These are phyloP conservation scores for Tarenaya hassleriana DNA, from an alignment of 345 rosid genomes.

Conservation along the genomic window DNA sequence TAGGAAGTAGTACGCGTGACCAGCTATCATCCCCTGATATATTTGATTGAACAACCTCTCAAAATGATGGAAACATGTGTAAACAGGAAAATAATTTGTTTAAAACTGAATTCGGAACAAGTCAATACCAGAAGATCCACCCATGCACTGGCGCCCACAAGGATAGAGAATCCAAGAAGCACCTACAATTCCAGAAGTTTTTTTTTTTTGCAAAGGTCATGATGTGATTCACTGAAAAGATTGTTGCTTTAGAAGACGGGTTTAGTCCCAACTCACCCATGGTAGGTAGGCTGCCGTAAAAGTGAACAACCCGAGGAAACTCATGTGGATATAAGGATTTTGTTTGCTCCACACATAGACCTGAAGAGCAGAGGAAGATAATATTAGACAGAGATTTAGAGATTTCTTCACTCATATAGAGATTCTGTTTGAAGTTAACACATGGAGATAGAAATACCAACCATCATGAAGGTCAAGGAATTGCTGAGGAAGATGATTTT, in stretches of 20 bases:
- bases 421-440: background rate
- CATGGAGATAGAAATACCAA: constrained; percentile 24
- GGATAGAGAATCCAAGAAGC: constrained; percentile 89
- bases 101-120: background rate
- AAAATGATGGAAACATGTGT: background rate
- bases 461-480: constrained; percentile 99
- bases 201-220: background rate
- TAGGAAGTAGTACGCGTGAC: constrained; percentile 96
- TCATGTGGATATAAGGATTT: constrained; percentile 96
- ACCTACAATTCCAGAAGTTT: constrained; percentile 46
- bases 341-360: constrained; percentile 99
- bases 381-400: background rate
- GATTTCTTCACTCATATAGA: background rate
- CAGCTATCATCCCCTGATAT: constrained; percentile 99
- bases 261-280: constrained; percentile 94
- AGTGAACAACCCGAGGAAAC: constrained; percentile 92
- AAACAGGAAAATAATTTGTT: background rate
- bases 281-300: constrained; percentile 95
- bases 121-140: constrained; percentile 78
- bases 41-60: constrained; percentile 4
- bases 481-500: constrained; percentile 95
- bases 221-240: background rate
- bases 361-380: constrained; percentile 26
- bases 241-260: no score
- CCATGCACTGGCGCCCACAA: constrained; percentile 95